Base-by-base conservation (phyloP, 208 protist genomes). In the Zelonia costaricensis region DNA sequence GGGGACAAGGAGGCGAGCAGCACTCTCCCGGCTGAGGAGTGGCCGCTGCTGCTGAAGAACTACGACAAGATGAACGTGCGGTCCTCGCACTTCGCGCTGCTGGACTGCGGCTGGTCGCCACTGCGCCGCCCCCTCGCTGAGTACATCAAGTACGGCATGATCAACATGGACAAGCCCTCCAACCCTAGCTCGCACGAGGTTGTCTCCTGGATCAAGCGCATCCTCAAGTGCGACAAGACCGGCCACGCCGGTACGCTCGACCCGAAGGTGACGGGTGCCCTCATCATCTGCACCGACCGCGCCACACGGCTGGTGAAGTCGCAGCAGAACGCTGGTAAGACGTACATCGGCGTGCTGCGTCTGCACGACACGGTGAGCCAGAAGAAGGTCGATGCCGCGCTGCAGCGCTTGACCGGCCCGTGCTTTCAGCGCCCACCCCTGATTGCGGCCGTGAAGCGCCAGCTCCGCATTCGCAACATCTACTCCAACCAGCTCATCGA, bases 141-240 rank as follows among this genome's bases (percentile, higher is more conserved):
- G 57, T 99, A 99, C 78, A 69, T 99, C 33, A 92, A 93, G 53
- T 99, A 99, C 77, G 99, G 99, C 71, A 97, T 99, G 69, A 99
- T 99, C 78, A 99, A 99, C 87, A 93, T 99, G 39, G 99, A 99
- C 83, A 99, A 99, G 82, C 99, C 99, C 10, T 97, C 99, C 13
- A 99, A 99, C 76, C 99, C 99, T 69, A 99, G 98, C 40, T 99
- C 98, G 46, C 99, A 99, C 79, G 99, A 99, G 84, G 98, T 99
- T 63, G 99, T 99, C 16, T 98, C 99, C 3, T 99, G 99, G 99
- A 96, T 99, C 56, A 98, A 98, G 62, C 86, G 97, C 4, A 99
- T 99, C 69, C 76, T 99, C 6, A 93, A 88, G 61, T 91, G 84
- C 68, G 98, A 99, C 45, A 99, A 99, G 84, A 99, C 99, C 42